A percentile compares a stretch with the other conserved stretches of the same genome.
These are phyloP conservation scores for Syzygium oleosum DNA, from an alignment of 345 rosid genomes.

Conservation along the genomic window DNA sequence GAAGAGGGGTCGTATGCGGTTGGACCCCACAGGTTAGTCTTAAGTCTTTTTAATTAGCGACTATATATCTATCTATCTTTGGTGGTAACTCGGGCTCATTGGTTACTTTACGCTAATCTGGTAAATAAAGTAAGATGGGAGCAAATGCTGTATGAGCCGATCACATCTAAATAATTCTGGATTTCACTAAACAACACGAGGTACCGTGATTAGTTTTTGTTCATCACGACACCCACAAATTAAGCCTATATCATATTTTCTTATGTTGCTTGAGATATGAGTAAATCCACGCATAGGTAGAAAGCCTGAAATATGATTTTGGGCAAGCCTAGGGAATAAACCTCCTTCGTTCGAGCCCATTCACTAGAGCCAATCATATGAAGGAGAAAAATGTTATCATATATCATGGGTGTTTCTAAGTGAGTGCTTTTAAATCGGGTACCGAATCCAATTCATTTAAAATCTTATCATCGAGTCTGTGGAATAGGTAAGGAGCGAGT, in stretches of 20 bases:
- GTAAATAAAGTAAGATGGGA: background rate
- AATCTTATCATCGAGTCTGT: too few relatives aligned
- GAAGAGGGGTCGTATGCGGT: slow-evolving; percentile 17
- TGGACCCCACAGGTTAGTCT: slow-evolving; percentile 33
- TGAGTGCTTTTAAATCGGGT: background rate
- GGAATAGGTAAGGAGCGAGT: background rate
- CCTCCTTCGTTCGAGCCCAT: background rate
- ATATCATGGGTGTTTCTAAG: background rate
- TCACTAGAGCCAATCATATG: background rate
- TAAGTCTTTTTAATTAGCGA: background rate
- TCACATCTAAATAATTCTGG: background rate
- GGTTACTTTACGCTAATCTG: background rate
- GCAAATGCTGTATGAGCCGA: accelerated
- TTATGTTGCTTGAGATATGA: background rate
- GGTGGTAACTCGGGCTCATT: background rate
- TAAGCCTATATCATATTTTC: background rate
- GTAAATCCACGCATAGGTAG: background rate
- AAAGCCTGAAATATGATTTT: background rate
- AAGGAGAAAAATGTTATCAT: background rate
- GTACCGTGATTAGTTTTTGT: background rate
- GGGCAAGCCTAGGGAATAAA: background rate
- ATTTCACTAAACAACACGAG: background rate
- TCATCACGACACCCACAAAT: background rate
- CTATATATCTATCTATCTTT: background rate
- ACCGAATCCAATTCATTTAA: too few relatives aligned